Evolutionary conservation across 2,329 filamentous ascomycete genomes (phyloP).

Genomic region (Ceratocystis harringtonii): DNA sequence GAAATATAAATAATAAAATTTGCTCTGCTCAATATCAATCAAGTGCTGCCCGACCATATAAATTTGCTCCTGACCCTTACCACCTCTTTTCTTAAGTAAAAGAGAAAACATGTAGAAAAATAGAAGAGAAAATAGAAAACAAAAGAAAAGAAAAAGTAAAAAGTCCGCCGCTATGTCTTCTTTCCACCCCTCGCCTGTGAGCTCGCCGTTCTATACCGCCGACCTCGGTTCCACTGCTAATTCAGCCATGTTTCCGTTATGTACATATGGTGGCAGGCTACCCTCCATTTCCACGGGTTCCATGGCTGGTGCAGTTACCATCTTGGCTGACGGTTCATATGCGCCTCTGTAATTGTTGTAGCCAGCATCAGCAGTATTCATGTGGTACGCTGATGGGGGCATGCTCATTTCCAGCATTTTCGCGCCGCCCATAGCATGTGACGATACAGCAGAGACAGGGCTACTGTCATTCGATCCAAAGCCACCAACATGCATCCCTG

Average conservation of each 20-base stretch:
- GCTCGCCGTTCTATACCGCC: not conserved
- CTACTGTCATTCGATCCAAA: not conserved
- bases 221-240: slow-evolving; percentile 13
- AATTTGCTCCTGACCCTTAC: not conserved
- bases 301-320: slow-evolving; percentile 15
- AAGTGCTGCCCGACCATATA: slow-evolving; percentile 7
- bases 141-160: not conserved
- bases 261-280: slow-evolving; percentile 13
- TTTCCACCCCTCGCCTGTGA: not conserved
- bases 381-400: slow-evolving; percentile 13
- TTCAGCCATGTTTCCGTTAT: slow-evolving; percentile 8
- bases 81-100: slow-evolving; percentile 1
- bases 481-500: not conserved
- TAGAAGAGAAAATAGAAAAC: not conserved
- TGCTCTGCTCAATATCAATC: slow-evolving; percentile 7
- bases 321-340: slow-evolving; percentile 14
- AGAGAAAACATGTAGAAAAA: not conserved
- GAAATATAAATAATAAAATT: not conserved
- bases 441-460: not conserved
- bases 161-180: not conserved
- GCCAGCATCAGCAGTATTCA: slow-evolving; percentile 6
- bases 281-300: slow-evolving; percentile 17
- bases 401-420: slow-evolving; percentile 13
- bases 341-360: slow-evolving; percentile 13
- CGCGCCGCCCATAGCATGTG: not conserved